phyloP scores from a whole-genome alignment of 139 green algal genomes.

The Marvania coccoides region DNA sequence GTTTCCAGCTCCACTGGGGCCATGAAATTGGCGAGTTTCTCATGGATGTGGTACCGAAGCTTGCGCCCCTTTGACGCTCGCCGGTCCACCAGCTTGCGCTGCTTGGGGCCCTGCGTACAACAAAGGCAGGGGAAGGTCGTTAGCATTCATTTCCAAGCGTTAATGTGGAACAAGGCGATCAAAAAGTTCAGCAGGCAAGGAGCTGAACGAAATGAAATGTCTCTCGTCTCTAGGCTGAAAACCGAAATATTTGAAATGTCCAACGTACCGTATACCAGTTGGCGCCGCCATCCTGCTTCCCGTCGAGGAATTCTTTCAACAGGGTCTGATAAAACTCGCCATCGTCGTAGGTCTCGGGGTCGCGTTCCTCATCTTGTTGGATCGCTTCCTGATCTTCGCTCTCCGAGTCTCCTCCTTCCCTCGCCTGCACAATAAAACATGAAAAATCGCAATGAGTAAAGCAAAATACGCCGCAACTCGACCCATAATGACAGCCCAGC shows the following conservation, averaged over 20 bases:
- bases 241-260: background rate
- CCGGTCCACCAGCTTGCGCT: constrained; percentile 76
- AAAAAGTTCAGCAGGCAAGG: too few relatives aligned
- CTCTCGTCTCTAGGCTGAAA: too few relatives aligned
- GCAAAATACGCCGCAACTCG: background rate
- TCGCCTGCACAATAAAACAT: background rate
- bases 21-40: constrained; percentile 93
- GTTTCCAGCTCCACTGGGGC: constrained; percentile 43
- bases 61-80: constrained; percentile 85
- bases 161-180: background rate
- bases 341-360: constrained; percentile 84
- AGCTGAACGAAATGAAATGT: too few relatives aligned
- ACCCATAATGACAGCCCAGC: background rate
- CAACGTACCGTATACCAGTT: constrained; percentile 15
- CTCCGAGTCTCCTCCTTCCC: background rate
- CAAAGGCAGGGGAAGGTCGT: background rate
- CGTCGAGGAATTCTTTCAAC: constrained; percentile 84
- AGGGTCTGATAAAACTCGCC: constrained; percentile 87
- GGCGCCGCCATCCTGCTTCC: background rate
- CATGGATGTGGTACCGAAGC: constrained; percentile 77
- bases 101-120: constrained; percentile 48
- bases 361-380: constrained; percentile 19
- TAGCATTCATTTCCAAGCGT: background rate
- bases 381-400: background rate
- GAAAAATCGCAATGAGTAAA: background rate